Percentiles rank a stretch among this genome's conserved stretches.
phyloP scores from a whole-genome alignment of 805 yeast genomes.

The Cyberlindnera americana region DNA sequence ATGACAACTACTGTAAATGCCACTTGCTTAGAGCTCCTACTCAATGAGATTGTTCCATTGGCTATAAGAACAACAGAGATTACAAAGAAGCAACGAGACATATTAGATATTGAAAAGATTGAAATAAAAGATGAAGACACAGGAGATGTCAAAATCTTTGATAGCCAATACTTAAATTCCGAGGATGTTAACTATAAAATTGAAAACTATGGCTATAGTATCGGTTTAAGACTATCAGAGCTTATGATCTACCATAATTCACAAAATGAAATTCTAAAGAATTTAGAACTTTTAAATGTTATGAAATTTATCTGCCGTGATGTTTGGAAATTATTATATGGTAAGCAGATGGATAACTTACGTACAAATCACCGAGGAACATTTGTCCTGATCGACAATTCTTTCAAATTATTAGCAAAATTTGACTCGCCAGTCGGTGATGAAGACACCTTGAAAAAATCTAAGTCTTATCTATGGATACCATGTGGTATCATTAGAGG shows the following conservation, averaged over 20 bases:
- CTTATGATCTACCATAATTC: conserved; percentile 44
- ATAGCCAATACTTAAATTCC: conserved; percentile 32
- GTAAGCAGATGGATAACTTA: conserved; percentile 87
- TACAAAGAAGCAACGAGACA: conserved; percentile 25
- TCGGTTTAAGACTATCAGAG: conserved; percentile 60
- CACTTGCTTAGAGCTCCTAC: conserved; percentile 54
- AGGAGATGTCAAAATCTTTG: conserved; percentile 41
- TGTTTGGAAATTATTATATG: conserved; percentile 77
- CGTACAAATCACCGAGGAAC: conserved; percentile 90
- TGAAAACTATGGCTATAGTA: conserved; percentile 65
- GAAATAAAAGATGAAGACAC: conserved; percentile 25
- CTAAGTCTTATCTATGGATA: conserved; percentile 55
- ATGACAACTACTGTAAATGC: conserved; percentile 39
- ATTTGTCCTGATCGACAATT: conserved; percentile 70
- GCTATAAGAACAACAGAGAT: conserved; percentile 59
- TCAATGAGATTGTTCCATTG: conserved; percentile 75
- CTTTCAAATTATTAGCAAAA: conserved; percentile 49
- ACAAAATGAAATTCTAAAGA: conserved; percentile 41
- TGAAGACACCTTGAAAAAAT: conserved; percentile 41
- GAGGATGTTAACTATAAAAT: conserved; percentile 57
- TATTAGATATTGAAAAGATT: conserved; percentile 13
- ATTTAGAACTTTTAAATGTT: conserved; percentile 67
- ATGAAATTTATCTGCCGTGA: conserved; percentile 93
- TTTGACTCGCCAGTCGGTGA: conserved; percentile 45
- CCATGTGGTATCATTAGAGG: conserved; percentile 79